Base-by-base conservation (phyloP, 2,329 filamentous ascomycete genomes). In the Camillea tinctor region DNA sequence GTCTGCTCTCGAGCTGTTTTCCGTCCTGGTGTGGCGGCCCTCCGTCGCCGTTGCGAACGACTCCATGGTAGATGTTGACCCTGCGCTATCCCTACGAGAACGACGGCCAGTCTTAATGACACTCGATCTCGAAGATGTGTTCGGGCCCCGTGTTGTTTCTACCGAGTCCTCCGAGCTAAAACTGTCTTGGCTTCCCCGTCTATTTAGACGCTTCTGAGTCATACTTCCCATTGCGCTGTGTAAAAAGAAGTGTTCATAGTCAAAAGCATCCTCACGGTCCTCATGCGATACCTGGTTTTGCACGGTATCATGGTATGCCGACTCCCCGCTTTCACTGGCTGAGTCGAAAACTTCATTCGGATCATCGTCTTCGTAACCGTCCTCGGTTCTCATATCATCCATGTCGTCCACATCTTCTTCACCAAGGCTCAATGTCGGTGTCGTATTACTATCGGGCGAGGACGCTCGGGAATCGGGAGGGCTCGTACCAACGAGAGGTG, bases 231-330 rank as follows among this genome's bases (percentile, higher is more conserved):
- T 88, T 11, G 93, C 92, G 66, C 92, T 96, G 74, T 97, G 93
- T 15, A 97, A 81, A 74, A 97, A 97, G 77, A 97, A 97, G 72
- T 96, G 89, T 74, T 97, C 91, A 64, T 98, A 98, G 73, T 98
- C 94, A 70, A 98, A 98, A 1, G 93, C 93, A 74, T 98, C 94
- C 66, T 93, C 88, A 20, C 94, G 90, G 73, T 97, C 93, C 76
- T 98, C 94, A 70, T 98, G 94, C 0, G 92, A 92, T 5, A 90
- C 77, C 8, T 84, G 82, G 55, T 85, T 81, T 57, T 85, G 80
- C 53, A 81, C 73, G 0, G 82, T 79, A 66, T 88, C 87, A 67
- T 88, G 85, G 68, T 90, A 88, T 6, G 88, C 78, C 13, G 84
- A 84, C 56, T 87, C 82, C 68, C 85, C 80, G 64, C 87, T 87